phyloP scores from a whole-genome alignment of 768 basidiomycete genomes.

The Mycena amicta region DNA sequence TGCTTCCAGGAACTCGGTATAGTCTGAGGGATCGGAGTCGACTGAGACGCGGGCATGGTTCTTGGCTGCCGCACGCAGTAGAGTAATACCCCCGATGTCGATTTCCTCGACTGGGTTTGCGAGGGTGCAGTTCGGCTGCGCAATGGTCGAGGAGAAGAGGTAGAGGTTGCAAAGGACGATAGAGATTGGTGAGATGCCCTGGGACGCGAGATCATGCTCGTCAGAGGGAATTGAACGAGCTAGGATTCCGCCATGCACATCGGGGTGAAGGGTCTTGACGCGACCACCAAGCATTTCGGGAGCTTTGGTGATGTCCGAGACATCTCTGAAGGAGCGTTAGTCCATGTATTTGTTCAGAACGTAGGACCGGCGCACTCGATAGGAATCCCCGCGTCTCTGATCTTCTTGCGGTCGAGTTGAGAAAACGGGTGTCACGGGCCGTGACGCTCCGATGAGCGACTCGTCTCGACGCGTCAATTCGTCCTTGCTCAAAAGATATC shows the following conservation, averaged over 20 bases:
- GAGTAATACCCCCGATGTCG: constrained; percentile 97
- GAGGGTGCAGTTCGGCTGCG: constrained; percentile 86
- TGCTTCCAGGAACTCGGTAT: constrained; percentile 74
- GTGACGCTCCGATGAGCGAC: no score
- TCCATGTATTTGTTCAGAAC: constrained; percentile 1
- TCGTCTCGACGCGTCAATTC: neutral
- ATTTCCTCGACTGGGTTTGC: constrained; percentile 95
- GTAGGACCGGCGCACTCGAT: constrained; percentile 69
- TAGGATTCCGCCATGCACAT: constrained; percentile 96
- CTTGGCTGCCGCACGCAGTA: constrained; percentile 96
- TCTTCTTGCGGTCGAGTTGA: no score
- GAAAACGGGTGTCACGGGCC: no score
- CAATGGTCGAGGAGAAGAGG: constrained; percentile 91
- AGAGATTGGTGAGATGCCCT: constrained; percentile 88
- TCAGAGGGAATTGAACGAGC: constrained; percentile 92
- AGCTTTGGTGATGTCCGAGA: constrained; percentile 95
- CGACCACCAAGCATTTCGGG: constrained; percentile 99
- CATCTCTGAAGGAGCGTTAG: constrained; percentile 64
- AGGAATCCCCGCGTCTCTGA: constrained; percentile 70
- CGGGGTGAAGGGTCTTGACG: constrained; percentile 98
- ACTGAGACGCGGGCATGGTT: constrained; percentile 94
- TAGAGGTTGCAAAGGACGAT: constrained; percentile 99
- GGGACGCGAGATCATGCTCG: constrained; percentile 78
- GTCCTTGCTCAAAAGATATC: neutral
- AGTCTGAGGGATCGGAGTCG: constrained; percentile 87